Conservation (phyloP, 306 rosid genomes). For the Ormosia emarginata region DNA sequence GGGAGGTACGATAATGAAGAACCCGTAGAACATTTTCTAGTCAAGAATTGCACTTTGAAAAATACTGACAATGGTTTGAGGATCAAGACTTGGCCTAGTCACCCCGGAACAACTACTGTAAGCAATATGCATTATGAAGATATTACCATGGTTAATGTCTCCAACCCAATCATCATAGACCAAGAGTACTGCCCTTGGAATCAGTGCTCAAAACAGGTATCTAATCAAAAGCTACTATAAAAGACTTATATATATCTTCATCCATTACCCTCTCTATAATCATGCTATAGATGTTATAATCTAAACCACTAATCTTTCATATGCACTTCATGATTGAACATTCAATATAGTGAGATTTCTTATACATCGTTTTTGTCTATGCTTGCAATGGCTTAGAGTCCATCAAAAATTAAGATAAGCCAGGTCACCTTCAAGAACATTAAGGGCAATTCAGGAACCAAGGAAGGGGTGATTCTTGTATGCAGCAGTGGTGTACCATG, state of each 20-base stretch:
- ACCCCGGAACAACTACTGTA: neutral
- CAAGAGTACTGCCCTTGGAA: conserved; percentile 60
- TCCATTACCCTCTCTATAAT: neutral
- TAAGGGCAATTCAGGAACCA: conserved; percentile 18
- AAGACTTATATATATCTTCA: too few species aligned
- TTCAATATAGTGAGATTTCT: neutral
- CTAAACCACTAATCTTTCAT: neutral
- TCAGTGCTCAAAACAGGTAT: conserved; percentile 33
- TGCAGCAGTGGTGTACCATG: conserved; percentile 45
- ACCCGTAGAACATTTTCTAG: neutral
- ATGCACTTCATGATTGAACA: too few species aligned
- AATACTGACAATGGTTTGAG: conserved; percentile 35
- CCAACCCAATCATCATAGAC: conserved; percentile 39
- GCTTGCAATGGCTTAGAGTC: conserved; percentile 3
- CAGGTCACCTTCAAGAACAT: conserved; percentile 45
- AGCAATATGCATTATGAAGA: conserved; percentile 36
- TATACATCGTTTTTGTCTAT: neutral
- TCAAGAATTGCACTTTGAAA: conserved; percentile 21
- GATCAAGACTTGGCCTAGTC: conserved; percentile 44
- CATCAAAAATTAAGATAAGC: conserved; percentile 46
- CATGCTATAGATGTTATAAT: neutral
- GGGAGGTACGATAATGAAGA: conserved; percentile 31
- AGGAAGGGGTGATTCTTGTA: conserved; percentile 27
- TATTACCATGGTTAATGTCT: conserved; percentile 38
- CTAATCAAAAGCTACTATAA: too few species aligned